Evolutionary conservation across 2,329 filamentous ascomycete genomes (phyloP).

Genomic region (Colletotrichum liriopes): DNA sequence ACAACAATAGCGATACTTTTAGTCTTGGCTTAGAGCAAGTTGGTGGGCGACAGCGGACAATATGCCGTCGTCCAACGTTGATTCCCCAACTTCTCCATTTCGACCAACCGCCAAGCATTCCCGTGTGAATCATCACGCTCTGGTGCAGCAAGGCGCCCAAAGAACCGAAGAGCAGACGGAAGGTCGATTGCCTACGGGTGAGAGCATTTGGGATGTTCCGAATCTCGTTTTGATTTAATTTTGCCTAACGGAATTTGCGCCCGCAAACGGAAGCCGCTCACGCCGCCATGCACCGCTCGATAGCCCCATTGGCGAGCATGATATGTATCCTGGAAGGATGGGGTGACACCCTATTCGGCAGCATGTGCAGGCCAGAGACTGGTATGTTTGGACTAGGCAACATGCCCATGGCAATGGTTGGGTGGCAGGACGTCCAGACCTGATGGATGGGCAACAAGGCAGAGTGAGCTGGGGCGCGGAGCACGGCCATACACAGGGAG

Average conservation of each 20-base stretch:
- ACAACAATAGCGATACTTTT: background rate
- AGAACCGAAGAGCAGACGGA: no score
- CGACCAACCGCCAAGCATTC: background rate
- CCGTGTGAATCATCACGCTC: background rate
- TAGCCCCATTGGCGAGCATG: background rate
- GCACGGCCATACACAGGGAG: background rate
- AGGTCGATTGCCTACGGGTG: background rate
- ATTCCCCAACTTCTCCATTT: background rate
- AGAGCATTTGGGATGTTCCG: background rate
- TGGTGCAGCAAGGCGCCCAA: background rate
- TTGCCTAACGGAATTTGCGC: background rate
- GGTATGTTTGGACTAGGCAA: background rate
- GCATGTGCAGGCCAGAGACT: background rate
- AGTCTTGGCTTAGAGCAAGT: no score
- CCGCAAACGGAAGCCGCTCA: background rate
- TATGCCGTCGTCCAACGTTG: background rate
- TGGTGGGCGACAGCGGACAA: background rate
- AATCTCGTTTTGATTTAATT: background rate
- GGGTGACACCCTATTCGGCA: background rate
- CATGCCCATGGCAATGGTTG: background rate
- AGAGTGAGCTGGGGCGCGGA: background rate
- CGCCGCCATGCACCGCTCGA: background rate
- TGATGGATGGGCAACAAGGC: background rate
- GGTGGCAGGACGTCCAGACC: background rate
- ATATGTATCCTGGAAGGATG: background rate